Evolutionary conservation across 495 filamentous ascomycete species (phyloP), one percentile per base, ranked within the genome.

Genomic region (Aspergillus homomorphus): DNA sequence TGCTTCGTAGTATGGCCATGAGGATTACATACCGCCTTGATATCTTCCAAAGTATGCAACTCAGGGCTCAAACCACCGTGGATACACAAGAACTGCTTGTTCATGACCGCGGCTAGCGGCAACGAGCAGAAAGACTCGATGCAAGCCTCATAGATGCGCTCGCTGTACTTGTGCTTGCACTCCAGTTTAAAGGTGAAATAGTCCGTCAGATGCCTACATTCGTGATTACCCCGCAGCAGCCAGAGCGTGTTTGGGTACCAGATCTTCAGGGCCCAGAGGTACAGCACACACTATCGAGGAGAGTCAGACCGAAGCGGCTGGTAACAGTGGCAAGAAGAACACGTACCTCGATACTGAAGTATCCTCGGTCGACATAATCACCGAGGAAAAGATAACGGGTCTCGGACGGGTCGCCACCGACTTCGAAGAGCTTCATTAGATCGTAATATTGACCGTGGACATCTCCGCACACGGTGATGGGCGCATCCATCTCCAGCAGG

Each of bases 161-260:
- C 94, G 50, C 90, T 95, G 75, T 98, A 98, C 69, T 98, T 98
- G 83, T 98, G 92, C 77, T 94, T 96, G 80, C 94, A 98, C 74
- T 98, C 94, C 54, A 98, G 83, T 81, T 98, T 97, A 80, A 98
- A 98, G 52, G 94, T 98, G 78, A 98, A 98, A 80, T 98, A 98
- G 70, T 98, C 94, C 23, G 94, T 98, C 80, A 98, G 81, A 78
- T 98, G 94, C 67, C 94, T 87, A 73, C 94, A 98, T 79, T 98
- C 94, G 76, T 98, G 94, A 70, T 98, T 98, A 63, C 94, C 94
- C 58, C 94, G 87, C 62, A 98, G 84, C 66, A 98, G 78, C 94
- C 94, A 98, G 50, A 98, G 88, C 3, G 91, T 93, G 68, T 96
- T 91, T 12, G 94, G 94, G 68, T 98, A 98, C 87, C 96, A 96